Base-by-base conservation (phyloP, 2,329 filamentous ascomycete genomes). In the Colletotrichum salicis region DNA sequence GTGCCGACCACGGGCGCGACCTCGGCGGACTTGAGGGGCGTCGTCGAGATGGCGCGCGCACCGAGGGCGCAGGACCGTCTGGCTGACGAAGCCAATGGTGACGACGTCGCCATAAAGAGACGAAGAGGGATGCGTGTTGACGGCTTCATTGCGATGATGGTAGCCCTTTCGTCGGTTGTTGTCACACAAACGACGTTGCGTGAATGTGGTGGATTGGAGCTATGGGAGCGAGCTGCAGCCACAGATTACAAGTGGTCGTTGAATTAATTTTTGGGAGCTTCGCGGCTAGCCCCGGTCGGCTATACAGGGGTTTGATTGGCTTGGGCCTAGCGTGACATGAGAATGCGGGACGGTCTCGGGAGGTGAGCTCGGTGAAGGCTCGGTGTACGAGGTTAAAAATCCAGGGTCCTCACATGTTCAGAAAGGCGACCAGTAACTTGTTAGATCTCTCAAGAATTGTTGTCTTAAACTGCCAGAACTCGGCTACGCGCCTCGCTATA, bases 1-100 rank as follows among this genome's bases (percentile, higher is more conserved):
- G 87, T 84, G 72, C 87, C 87, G 73, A 88, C 84, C 73, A 89
- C 82, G 55, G 88, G 84, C 33, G 83, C 83, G 71, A 89, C 86
- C 74, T 85, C 82, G 60, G 87, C 87, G 27, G 82, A 75, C 67
- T 80, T 78, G 31, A 73, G 45, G 24, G 69, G 64, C 19, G 72
- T 70, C 51, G 68, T 73, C 3, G 82, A 81, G 64, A 76, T 77
- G 75, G 74, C 77, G 78, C 67, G 71, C 61, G 75, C 74, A 69
- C 76, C 72, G 55, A 76, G 71, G 57, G 61, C 78, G 76, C 74
- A 71, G 4, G 79, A 70, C 12, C 80, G 78, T 66, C 75, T 45
- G 48, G 73, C 35, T 33, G 70, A 35, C n/a, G 73, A 78, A 19
- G 79, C 74, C 64, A 78, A 77, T 58, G 81, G 77, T 57, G 81